These are phyloP conservation scores for Vicia faba DNA, from an alignment of 306 rosid species.

Conservation along the genomic window DNA sequence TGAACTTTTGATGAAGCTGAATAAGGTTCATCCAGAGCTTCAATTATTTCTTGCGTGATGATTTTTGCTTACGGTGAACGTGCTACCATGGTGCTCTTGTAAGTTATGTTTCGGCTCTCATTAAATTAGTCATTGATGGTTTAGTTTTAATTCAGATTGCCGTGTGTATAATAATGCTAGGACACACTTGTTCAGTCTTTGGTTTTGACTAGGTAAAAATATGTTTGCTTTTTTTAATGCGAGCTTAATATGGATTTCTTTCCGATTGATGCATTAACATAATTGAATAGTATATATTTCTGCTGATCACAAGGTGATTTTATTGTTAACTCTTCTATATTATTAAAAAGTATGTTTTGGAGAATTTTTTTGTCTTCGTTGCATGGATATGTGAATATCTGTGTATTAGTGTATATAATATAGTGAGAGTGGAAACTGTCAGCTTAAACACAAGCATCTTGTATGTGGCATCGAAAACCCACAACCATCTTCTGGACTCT, in stretches of 20 bases:
- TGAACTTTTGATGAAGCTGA: conserved; percentile 57
- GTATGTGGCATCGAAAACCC: too few relatives aligned
- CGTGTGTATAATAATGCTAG: not conserved
- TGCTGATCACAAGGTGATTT: too few relatives aligned
- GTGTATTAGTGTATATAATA: too few relatives aligned
- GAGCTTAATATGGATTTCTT: not conserved
- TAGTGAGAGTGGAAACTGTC: too few relatives aligned
- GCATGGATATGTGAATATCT: too few relatives aligned
- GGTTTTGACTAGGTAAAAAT: conserved; percentile 16
- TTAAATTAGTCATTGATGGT: not conserved
- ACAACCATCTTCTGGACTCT: too few relatives aligned
- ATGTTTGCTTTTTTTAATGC: not conserved
- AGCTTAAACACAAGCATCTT: too few relatives aligned
- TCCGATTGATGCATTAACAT: too few relatives aligned
- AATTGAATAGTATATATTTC: too few relatives aligned
- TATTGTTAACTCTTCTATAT: too few relatives aligned
- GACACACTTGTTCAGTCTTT: not conserved
- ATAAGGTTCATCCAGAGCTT: conserved; percentile 57
- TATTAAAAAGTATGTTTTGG: too few relatives aligned
- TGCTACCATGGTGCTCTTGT: conserved; percentile 20
- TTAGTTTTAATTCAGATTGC: conserved; percentile 27
- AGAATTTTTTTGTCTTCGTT: too few relatives aligned
- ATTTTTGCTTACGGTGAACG: conserved; percentile 19
- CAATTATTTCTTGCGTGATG: conserved; percentile 40
- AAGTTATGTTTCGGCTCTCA: conserved; percentile 39